phyloP scores from a whole-genome alignment of 2,329 filamentous ascomycete genomes.

The Saccharata proteae region DNA sequence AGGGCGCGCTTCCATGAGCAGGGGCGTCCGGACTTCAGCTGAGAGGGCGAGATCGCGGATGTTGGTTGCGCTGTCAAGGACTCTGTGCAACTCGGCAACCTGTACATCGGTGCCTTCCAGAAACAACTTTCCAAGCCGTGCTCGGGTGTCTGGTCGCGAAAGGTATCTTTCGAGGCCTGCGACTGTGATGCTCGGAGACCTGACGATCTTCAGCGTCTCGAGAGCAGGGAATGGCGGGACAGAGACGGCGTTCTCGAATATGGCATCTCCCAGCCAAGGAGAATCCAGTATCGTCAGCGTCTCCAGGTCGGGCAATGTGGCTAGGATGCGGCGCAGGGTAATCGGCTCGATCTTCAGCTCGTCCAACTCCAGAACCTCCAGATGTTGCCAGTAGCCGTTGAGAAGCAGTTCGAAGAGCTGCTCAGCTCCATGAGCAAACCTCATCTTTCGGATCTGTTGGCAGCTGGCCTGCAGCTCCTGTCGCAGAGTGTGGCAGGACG shows the following conservation, averaged over 20 bases:
- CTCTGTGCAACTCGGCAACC: constrained; percentile 46
- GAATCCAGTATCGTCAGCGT: constrained; percentile 65
- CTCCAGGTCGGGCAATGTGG: constrained; percentile 52
- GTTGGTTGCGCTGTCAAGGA: constrained; percentile 46
- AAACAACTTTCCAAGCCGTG: constrained; percentile 48
- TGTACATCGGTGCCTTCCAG: constrained; percentile 59
- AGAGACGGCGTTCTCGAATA: constrained; percentile 55
- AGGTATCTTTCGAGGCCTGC: constrained; percentile 60
- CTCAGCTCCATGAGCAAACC: constrained; percentile 68
- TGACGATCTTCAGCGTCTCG: constrained; percentile 58
- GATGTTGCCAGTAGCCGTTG: constrained; percentile 53
- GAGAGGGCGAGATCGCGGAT: constrained; percentile 48
- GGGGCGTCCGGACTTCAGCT: constrained; percentile 43
- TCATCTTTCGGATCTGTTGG: constrained; percentile 78
- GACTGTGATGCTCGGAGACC: constrained; percentile 59
- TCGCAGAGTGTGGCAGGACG: constrained; percentile 60
- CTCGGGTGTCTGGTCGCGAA: constrained; percentile 39
- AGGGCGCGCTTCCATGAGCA: constrained; percentile 46
- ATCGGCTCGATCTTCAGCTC: constrained; percentile 57
- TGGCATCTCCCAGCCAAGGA: constrained; percentile 59
- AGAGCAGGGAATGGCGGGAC: constrained; percentile 64
- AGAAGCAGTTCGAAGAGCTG: constrained; percentile 60
- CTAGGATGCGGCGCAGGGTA: constrained; percentile 59
- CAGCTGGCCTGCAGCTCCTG: constrained; percentile 78
- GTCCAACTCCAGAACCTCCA: constrained; percentile 63